Base-by-base conservation (phyloP, 2,329 filamentous ascomycete genomes). In the Claviceps purpurea region DNA sequence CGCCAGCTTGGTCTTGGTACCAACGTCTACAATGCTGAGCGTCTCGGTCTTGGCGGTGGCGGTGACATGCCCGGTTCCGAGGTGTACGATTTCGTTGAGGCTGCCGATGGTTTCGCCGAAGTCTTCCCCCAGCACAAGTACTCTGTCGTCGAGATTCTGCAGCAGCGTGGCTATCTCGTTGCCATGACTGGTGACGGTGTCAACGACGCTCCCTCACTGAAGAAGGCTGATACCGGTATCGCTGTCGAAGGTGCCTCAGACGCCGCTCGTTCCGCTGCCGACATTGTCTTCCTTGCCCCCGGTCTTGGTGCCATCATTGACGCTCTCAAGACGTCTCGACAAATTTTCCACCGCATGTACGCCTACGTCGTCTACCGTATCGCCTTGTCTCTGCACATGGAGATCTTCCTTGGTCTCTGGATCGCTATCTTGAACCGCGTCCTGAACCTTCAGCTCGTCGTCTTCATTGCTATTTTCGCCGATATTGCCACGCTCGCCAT, bases 311-410 rank as follows among this genome's bases (percentile, higher is more conserved):
- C 89, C 57, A 94, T 95, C 68, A 94, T 95, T 62, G 88, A 94
- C 67, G 88, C 89, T 55, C 79, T 95, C 61, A 95, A 95, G 76
- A 94, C 87, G 59, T 91, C 88, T 37, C 87, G 89, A 63, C 89
- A 94, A 70, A 95, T 95, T 69, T 95, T 95, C 77, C 89, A 95
- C 74, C 87, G 89, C 63, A 95, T 95, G 89, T 93, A 95, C 73
- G 86, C 89, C 55, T 95, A 95, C 74, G 87, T 95, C 59, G 86
- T 95, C 63, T 95, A 95, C 76, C 87, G 89, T 79, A 95, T 95
- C 64, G 89, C 89, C 48, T 74, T 95, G 63, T 95, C 89, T 16
- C 82, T 95, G 58, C 89, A 95, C 68, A 78, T 95, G 65, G 88
- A 93, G 73, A 87, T 94, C 67, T 95, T 89, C 78, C 79, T 95